Evolutionary conservation across 495 filamentous ascomycete species (phyloP).

Genomic region (Aspergillus ellipticus): DNA sequence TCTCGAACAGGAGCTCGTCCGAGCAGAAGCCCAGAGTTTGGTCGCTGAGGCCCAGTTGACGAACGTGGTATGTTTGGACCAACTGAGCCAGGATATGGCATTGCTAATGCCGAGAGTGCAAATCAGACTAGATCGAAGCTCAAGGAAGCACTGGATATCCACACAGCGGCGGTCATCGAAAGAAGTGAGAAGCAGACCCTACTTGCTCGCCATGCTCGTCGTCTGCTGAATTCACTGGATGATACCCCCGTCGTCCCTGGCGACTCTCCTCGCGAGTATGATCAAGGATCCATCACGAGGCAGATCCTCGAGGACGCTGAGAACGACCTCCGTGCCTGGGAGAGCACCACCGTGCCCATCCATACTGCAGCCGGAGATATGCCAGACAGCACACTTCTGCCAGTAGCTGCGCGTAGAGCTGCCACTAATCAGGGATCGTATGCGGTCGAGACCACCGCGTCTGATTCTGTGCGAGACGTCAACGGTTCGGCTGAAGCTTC

Average conservation of each 20-base stretch:
- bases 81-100: background rate
- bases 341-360: conserved; percentile 55
- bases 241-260: conserved; percentile 88
- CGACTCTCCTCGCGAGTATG: conserved; percentile 64
- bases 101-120: background rate
- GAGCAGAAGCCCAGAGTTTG: conserved; percentile 90
- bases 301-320: conserved; percentile 92
- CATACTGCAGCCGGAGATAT: conserved; percentile 10
- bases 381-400: conserved; percentile 9
- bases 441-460: background rate
- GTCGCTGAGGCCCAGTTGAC: conserved; percentile 96
- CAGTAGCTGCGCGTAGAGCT: conserved; percentile 8
- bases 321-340: conserved; percentile 76
- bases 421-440: background rate
- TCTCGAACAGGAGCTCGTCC: conserved; percentile 91
- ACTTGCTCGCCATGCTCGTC: conserved; percentile 81
- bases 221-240: conserved; percentile 83
- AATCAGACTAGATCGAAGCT: conserved; percentile 82
- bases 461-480: conserved; percentile 1
- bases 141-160: conserved; percentile 85
- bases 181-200: conserved; percentile 95
- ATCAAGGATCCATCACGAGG: conserved; percentile 59
- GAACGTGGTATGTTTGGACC: conserved; percentile 62
- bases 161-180: conserved; percentile 85
- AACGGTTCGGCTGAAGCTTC: background rate